Conservation (phyloP, 345 rosid genomes). For the Crucihimalaya himalaica region DNA sequence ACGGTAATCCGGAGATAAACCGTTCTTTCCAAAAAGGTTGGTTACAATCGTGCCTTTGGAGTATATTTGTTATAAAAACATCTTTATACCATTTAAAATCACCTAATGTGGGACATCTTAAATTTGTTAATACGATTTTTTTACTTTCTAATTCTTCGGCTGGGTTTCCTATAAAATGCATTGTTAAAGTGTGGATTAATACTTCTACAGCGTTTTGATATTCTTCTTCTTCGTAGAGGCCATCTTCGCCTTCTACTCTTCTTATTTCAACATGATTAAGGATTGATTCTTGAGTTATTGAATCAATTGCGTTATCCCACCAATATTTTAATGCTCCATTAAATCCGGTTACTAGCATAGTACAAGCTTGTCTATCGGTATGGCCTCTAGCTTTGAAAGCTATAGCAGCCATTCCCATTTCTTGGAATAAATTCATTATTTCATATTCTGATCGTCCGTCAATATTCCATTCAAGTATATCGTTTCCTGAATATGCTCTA, state of each 20-base stretch:
- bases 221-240: neutral
- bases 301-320: neutral
- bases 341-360: neutral
- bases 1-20: no score
- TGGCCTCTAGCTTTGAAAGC: no score
- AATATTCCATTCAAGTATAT: no score
- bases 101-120: neutral
- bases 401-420: no score
- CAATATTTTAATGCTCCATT: neutral
- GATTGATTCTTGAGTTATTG: accelerated
- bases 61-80: no score
- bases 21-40: no score
- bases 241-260: neutral
- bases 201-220: neutral
- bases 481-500: no score
- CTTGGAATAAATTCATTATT: no score
- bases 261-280: neutral
- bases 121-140: neutral
- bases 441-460: no score
- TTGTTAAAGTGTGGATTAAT: neutral
- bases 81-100: neutral
- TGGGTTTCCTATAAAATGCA: neutral
- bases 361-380: neutral
- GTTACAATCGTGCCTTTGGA: no score
- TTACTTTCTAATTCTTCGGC: neutral